A percentile compares a stretch with the other conserved stretches of the same genome.
Conservation (phyloP, 1,284 basidiomycete species). For the Tylopilus sp. region DNA sequence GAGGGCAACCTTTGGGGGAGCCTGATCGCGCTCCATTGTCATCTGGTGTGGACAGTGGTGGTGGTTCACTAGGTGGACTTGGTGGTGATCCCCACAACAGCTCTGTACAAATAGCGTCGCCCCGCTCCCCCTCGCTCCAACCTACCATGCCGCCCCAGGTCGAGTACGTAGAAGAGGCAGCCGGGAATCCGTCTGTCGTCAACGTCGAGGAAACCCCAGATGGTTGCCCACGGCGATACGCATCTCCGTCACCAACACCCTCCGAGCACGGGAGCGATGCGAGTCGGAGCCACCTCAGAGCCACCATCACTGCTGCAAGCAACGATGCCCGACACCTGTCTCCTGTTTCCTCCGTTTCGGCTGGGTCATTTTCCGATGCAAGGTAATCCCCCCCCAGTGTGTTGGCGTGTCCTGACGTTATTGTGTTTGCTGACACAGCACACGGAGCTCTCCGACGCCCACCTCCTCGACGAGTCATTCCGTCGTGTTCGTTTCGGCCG, state of each 20-base stretch:
- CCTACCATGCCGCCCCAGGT: not conserved
- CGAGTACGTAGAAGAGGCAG: not conserved
- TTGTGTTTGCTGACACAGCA: slow-evolving; percentile 7
- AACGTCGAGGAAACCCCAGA: not conserved
- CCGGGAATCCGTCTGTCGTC: not conserved
- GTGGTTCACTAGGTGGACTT: not conserved
- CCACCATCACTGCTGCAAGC: not conserved
- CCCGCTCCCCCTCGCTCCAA: slow-evolving; percentile 1
- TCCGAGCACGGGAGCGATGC: slow-evolving; percentile 29
- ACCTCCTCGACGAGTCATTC: slow-evolving; percentile 19
- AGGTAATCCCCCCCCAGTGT: slow-evolving; percentile 14
- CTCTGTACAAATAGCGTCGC: not conserved
- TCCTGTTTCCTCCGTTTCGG: slow-evolving; percentile 9
- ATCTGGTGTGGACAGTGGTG: not conserved
- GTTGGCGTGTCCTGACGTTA: not conserved
- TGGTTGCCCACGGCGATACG: not conserved
- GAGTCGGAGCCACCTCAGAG: slow-evolving; percentile 5
- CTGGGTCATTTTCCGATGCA: slow-evolving; percentile 14
- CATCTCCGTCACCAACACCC: slow-evolving; percentile 27
- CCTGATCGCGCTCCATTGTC: not conserved
- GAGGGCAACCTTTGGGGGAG: not conserved
- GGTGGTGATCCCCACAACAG: not conserved
- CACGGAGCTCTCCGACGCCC: slow-evolving; percentile 6
- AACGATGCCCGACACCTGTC: slow-evolving; percentile 12
- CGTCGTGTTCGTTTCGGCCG: slow-evolving; percentile 30